A percentile compares a stretch with the other conserved stretches of the same genome.
Evolutionary conservation across 2,329 filamentous ascomycete genomes (phyloP).

Genomic region (Aphanoascus verrucosus): DNA sequence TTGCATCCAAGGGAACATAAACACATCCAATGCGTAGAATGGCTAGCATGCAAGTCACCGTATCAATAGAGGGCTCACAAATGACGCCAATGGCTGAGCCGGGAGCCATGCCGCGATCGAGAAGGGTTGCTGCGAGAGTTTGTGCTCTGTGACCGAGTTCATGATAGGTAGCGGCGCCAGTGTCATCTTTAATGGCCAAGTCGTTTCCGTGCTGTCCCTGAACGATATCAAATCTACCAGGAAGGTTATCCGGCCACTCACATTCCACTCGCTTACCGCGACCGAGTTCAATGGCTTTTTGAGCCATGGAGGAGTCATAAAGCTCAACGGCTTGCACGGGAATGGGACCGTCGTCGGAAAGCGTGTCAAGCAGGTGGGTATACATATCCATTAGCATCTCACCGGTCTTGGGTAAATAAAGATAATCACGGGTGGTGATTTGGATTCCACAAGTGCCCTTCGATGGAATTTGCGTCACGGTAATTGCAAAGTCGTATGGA

Average conservation of each 20-base stretch:
- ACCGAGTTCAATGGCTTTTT: background rate
- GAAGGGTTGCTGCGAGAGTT: conserved; percentile 26
- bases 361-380: background rate
- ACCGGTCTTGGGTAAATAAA: background rate
- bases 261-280: background rate
- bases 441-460: background rate
- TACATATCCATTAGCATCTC: background rate
- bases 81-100: conserved; percentile 33
- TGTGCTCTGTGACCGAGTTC: conserved; percentile 26
- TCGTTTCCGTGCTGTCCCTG: conserved; percentile 12
- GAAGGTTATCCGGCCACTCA: conserved; percentile 21
- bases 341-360: background rate
- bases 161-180: conserved; percentile 26
- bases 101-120: conserved; percentile 9
- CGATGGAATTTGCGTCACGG: background rate
- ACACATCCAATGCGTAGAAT: conserved; percentile 30
- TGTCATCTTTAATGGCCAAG: conserved; percentile 24
- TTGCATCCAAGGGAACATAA: conserved; percentile 33
- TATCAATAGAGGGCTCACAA: conserved; percentile 29
- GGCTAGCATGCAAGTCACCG: conserved; percentile 25
- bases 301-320: background rate
- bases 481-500: conserved; percentile 25
- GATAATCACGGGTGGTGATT: background rate
- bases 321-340: background rate
- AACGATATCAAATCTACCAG: conserved; percentile 26